Base-by-base conservation (phyloP, 306 rosid species). In the Rosa persica region DNA sequence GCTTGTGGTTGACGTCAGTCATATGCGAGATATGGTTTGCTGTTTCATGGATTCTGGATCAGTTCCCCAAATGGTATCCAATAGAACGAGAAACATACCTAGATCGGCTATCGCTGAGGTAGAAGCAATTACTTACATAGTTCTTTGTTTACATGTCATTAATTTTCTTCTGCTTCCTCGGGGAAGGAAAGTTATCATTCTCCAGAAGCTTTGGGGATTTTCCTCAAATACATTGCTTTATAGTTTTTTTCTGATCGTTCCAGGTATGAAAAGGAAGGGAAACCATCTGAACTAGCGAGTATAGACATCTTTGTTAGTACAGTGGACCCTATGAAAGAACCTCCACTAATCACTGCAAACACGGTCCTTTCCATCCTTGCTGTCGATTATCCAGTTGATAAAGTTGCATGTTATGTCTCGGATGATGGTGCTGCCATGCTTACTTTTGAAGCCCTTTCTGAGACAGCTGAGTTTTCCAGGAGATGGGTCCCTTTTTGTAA, bases 381-480 rank as follows among this genome's bases (percentile, higher is more conserved):
- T 13, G 99, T 89, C 57, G 98, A 95, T 84, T 95, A 95, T 83
- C 97, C 99, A 5, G 93, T 90, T 3, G 99, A 95, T 51, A 95
- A 95, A 84, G 96, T 93, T 73, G 90, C 93, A n/a, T 95, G 99
- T 90, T 95, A 95, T 76, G 98, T 95, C 73, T 95, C 99, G 12
- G 98, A 95, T 64, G 99, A 95, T 87, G 99, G 99, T 83, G 99
- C 99, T 76, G 99, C 99, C 67, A 95, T 95, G 99, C 90, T 95
- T 77, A 95, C 99, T 67, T 95, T 95, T 82, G 98, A 95, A 89
- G 99, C 93, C 25, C 93, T 95, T 72, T 93, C 98, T 16, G 99
- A 95, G 93, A 95, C 99, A 68, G 89, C 98, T 62, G 97, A 91
- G 78, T 91, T 91, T 79, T 92, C 99, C 44, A 87, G 97, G 85